These are phyloP conservation scores for Diutina mesorugosa DNA, from an alignment of 1,139 yeast species.

Conservation along the genomic window DNA sequence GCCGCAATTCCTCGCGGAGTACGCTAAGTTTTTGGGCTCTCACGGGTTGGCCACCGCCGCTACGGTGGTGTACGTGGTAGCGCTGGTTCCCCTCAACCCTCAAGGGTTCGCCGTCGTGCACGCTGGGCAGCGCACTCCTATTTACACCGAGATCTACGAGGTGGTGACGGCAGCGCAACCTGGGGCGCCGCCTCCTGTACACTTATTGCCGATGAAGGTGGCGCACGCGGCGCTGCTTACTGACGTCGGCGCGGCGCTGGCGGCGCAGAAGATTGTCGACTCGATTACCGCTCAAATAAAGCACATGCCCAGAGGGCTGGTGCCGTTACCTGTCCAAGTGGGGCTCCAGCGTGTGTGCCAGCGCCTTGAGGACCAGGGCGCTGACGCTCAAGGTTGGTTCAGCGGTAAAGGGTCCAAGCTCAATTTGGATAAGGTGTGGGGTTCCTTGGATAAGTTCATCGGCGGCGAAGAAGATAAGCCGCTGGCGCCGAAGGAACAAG, in stretches of 20 bases:
- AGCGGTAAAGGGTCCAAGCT: conserved; percentile 58
- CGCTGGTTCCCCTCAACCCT: conserved; percentile 32
- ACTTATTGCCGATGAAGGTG: conserved; percentile 42
- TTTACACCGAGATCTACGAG: conserved; percentile 67
- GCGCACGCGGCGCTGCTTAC: conserved; percentile 52
- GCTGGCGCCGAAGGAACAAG: conserved; percentile 25
- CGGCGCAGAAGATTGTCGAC: conserved; percentile 53
- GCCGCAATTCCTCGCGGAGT: conserved; percentile 34
- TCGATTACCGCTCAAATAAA: conserved; percentile 31
- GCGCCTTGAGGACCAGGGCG: conserved; percentile 31
- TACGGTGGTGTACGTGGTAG: conserved; percentile 34
- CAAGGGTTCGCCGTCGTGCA: conserved; percentile 16
- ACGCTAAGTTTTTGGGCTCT: conserved; percentile 37
- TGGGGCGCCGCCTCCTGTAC: conserved; percentile 27
- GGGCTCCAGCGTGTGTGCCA: conserved; percentile 29
- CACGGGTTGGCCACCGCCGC: conserved; percentile 26
- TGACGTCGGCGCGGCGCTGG: conserved; percentile 44
- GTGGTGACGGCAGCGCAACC: conserved; percentile 18
- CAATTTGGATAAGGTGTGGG: conserved; percentile 77
- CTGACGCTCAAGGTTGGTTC: conserved; percentile 43
- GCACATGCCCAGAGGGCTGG: conserved; percentile 2
- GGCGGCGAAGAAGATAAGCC: conserved; percentile 63
- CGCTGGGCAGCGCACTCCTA: conserved; percentile 13
- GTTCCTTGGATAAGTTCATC: conserved; percentile 78
- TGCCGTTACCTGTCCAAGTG: conserved; percentile 5